A percentile compares a stretch with the other conserved stretches of the same genome.
phyloP scores from a whole-genome alignment of 441 rosid species.

The Populus trichocarpa region DNA sequence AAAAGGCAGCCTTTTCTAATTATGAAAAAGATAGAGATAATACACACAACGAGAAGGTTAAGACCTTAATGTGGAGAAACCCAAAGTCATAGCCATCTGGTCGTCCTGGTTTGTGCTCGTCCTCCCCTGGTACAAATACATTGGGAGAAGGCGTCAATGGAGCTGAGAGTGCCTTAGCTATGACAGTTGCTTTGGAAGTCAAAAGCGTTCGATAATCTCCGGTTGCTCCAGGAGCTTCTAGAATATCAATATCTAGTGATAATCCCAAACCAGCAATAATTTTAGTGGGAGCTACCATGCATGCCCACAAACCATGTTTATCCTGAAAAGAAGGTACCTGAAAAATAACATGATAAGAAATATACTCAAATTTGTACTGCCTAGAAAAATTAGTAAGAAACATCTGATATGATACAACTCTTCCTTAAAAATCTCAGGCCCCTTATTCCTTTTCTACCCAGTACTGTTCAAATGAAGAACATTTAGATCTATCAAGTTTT shows the following conservation, averaged over 20 bases:
- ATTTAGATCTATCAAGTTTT: background rate
- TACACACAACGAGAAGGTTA: conserved; percentile 4
- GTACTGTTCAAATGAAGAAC: background rate
- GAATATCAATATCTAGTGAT: conserved; percentile 87
- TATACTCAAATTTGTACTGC: background rate
- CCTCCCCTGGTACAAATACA: conserved; percentile 86
- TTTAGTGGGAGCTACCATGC: conserved; percentile 99
- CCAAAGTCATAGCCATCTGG: conserved; percentile 87
- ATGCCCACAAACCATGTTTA: conserved; percentile 83
- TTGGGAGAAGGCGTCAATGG: conserved; percentile 53
- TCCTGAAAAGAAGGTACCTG: conserved; percentile 76
- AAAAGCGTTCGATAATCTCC: conserved; percentile 90
- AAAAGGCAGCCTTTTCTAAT: background rate
- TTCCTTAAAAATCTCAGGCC: background rate
- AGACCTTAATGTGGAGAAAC: conserved; percentile 84
- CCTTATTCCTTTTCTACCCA: background rate
- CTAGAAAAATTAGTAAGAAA: background rate
- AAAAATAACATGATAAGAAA: conserved; percentile 6
- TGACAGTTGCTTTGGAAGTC: conserved; percentile 77
- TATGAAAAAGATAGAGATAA: conserved; percentile 1
- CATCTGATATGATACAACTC: background rate
- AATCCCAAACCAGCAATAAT: conserved; percentile 94
- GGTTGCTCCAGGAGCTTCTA: conserved; percentile 86
- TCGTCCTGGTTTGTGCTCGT: conserved; percentile 64
- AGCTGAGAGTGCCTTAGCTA: conserved; percentile 82